Percentiles rank a stretch among this genome's conserved stretches.
Conservation (phyloP, 1,284 basidiomycete species). For the Volvariella surrecta region DNA sequence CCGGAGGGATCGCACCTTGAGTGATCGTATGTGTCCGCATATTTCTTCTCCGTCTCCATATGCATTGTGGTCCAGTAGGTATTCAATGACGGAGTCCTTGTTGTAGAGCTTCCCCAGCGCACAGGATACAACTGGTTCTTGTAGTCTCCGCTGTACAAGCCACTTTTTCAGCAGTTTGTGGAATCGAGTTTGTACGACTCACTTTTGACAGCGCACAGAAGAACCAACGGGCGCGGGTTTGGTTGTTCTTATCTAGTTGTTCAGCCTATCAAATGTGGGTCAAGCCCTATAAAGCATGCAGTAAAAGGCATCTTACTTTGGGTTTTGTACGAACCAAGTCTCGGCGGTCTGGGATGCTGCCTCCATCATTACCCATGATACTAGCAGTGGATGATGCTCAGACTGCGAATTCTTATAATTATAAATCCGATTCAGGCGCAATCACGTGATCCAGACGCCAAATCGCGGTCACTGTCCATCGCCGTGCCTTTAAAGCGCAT, state of each 20-base stretch:
- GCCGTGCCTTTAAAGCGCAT: too few relatives aligned
- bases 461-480: too few relatives aligned
- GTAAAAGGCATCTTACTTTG: conserved; percentile 35
- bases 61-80: conserved; percentile 66
- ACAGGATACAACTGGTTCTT: conserved; percentile 84
- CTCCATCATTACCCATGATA: conserved; percentile 79
- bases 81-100: conserved; percentile 87
- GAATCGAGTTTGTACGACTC: conserved; percentile 13
- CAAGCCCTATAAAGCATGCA: background rate
- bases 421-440: too few relatives aligned
- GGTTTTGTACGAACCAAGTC: conserved; percentile 70
- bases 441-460: too few relatives aligned
- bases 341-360: conserved; percentile 77
- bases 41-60: conserved; percentile 82
- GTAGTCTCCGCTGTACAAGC: conserved; percentile 57
- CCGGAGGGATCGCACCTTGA: conserved; percentile 57
- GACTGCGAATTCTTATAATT: too few relatives aligned
- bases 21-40: conserved; percentile 78
- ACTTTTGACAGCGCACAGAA: conserved; percentile 93
- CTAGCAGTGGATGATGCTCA: background rate
- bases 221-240: conserved; percentile 80
- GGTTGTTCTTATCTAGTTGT: conserved; percentile 80
- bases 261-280: conserved; percentile 41
- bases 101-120: conserved; percentile 90
- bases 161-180: conserved; percentile 1